Evolutionary conservation across 345 rosid species (phyloP), one percentile per base, ranked within the genome.

Genomic region (Aegle marmelos): DNA sequence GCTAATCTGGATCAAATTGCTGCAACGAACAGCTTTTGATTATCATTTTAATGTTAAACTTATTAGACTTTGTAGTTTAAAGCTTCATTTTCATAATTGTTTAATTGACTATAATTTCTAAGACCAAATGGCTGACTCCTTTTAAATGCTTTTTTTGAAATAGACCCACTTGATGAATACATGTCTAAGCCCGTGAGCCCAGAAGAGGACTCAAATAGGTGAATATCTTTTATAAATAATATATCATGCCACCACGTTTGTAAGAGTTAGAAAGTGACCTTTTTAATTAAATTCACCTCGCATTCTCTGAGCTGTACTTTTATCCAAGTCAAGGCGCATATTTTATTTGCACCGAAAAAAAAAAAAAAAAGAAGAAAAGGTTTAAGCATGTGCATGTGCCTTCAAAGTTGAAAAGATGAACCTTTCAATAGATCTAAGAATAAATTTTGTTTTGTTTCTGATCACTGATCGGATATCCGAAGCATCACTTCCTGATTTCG

Each of bases 311-410:
- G 66, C 22, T 74, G 50, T 36, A 22, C 30, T 57, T 72, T 14
- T 28, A 11, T 30, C 2, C 24, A 50, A 66, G 73, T 83, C 76
- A 56, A 63, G 57, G 21, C 39, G 67, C 56, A 56, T 7, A 7
- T 31, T 17, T 10, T 8, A 58, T 34, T 37, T 62, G 45, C 24
- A 19, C 50, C 4, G 4, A 11, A 34, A 9, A 56, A 21, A n/a
- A 31, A 5, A 22, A 13, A 41, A 76, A 13, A 27, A 13, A 39
- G 1, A 19, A 69, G 24, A 45, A 2, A 57, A 71, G 48, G 58
- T 73, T 48, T 65, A 76, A 74, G 77, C 86, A 83, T 75, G 81
- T 77, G 83, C 70, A 68, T 21, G 53, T 81, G 82, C 31, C 77
- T 73, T 33, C 41, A 63, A 33, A 31, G 34, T 34, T 41, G 37